phyloP scores from a whole-genome alignment of 169 alveolate genomes.

The Cardiosporidium cionae region DNA sequence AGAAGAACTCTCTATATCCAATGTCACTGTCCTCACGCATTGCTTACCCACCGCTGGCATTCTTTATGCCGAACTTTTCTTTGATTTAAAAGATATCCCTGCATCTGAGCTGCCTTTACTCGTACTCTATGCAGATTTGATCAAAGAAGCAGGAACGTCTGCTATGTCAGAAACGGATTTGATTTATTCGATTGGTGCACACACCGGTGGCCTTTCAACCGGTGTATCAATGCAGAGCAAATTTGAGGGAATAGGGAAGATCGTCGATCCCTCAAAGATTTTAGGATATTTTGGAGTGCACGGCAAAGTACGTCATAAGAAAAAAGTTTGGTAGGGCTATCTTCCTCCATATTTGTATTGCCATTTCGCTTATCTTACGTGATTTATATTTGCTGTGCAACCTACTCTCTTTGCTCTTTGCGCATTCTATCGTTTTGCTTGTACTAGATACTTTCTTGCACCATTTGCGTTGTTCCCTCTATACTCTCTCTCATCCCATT shows the following conservation, averaged over 20 bases:
- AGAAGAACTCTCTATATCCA: background rate
- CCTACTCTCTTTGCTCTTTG: too few relatives aligned
- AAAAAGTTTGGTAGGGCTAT: too few relatives aligned
- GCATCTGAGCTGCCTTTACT: slow-evolving; percentile 6
- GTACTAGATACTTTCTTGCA: too few relatives aligned
- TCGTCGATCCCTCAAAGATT: slow-evolving; percentile 2
- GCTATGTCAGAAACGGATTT: background rate
- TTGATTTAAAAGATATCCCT: background rate
- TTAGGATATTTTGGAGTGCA: slow-evolving; percentile 9
- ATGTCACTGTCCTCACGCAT: slow-evolving; percentile 4
- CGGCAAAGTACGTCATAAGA: slow-evolving; percentile 11
- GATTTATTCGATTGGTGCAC: slow-evolving; percentile 4
- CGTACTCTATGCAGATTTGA: background rate
- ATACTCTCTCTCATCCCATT: too few relatives aligned
- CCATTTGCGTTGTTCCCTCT: too few relatives aligned
- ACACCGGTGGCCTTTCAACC: slow-evolving; percentile 20
- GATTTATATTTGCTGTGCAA: too few relatives aligned
- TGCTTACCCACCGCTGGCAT: slow-evolving; percentile 15
- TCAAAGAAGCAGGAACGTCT: slow-evolving; percentile 15
- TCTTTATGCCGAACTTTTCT: slow-evolving; percentile 3
- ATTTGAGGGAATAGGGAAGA: background rate
- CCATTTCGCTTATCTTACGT: too few relatives aligned
- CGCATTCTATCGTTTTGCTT: too few relatives aligned
- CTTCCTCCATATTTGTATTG: too few relatives aligned
- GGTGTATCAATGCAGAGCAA: background rate